A percentile compares a stretch with the other conserved stretches of the same genome.
Evolutionary conservation across 2,329 filamentous ascomycete genomes (phyloP).

Genomic region (Ascochyta rabiei): DNA sequence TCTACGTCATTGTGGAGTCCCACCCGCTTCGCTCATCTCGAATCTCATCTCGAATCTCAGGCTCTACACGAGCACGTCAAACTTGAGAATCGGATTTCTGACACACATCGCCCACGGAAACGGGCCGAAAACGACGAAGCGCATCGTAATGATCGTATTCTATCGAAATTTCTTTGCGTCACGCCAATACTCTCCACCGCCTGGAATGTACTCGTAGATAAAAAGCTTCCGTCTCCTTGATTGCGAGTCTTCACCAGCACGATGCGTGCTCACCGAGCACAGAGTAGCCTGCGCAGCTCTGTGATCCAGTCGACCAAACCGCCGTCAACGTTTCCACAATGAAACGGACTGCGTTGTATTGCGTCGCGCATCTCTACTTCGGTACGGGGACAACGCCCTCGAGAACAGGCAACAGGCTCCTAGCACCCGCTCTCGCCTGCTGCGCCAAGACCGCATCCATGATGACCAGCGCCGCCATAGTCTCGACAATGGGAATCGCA

Average conservation of each 20-base stretch:
- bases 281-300: neutral
- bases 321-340: too few relatives aligned
- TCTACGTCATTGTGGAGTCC: constrained; percentile 1
- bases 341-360: neutral
- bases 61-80: constrained; percentile 1
- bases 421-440: constrained; percentile 61
- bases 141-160: neutral
- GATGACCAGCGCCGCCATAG: constrained; percentile 86
- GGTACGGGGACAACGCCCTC: constrained; percentile 45
- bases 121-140: constrained; percentile 4
- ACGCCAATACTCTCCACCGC: neutral
- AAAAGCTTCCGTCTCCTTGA: neutral
- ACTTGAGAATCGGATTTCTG: constrained; percentile 3
- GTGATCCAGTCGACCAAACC: neutral
- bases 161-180: neutral
- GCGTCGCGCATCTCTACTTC: constrained; percentile 8
- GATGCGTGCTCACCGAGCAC: neutral
- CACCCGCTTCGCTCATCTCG: neutral
- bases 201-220: neutral
- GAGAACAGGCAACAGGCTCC: constrained; percentile 47
- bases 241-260: neutral
- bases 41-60: neutral
- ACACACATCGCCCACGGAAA: constrained; percentile 1
- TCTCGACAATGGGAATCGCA: constrained; percentile 86
- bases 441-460: constrained; percentile 89